Evolutionary conservation across 768 basidiomycete genomes (phyloP).

Genomic region (Tylopilus sp.): DNA sequence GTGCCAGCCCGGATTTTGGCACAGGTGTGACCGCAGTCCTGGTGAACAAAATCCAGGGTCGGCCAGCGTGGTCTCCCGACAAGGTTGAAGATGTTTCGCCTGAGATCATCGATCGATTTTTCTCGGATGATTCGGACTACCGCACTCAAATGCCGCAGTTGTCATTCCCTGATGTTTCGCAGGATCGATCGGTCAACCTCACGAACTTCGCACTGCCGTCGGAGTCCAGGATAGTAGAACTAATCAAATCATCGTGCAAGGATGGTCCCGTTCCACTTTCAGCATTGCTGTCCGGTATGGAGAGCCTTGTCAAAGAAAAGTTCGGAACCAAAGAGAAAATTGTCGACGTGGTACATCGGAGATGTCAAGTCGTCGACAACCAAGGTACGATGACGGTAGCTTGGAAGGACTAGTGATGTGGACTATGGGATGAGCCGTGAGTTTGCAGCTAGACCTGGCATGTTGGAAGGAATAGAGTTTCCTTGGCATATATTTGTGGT

Average conservation of each 20-base stretch:
- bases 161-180: slow-evolving; percentile 36
- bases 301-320: slow-evolving; percentile 31
- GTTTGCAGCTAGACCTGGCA: not conserved
- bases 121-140: slow-evolving; percentile 51
- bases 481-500: not conserved
- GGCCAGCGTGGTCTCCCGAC: slow-evolving; percentile 71
- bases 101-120: slow-evolving; percentile 63
- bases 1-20: slow-evolving; percentile 78
- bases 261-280: slow-evolving; percentile 41
- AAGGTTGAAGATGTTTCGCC: slow-evolving; percentile 57
- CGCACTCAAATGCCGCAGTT: slow-evolving; percentile 43
- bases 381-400: slow-evolving; percentile 28
- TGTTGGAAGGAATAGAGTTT: not conserved
- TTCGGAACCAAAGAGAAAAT: slow-evolving; percentile 74
- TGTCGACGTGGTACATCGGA: slow-evolving; percentile 67
- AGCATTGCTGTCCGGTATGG: slow-evolving; percentile 22
- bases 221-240: slow-evolving; percentile 65
- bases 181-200: slow-evolving; percentile 24
- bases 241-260: slow-evolving; percentile 41
- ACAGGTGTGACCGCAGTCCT: slow-evolving; percentile 76
- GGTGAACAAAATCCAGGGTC: slow-evolving; percentile 45
- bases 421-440: not conserved
- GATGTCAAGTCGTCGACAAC: slow-evolving; percentile 59
- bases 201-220: slow-evolving; percentile 65
- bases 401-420: slow-evolving; percentile 23